Percentiles rank a stretch among this genome's conserved stretches.
These are phyloP conservation scores for Capronia coronata DNA, from an alignment of 2,329 filamentous ascomycete genomes.

Conservation along the genomic window DNA sequence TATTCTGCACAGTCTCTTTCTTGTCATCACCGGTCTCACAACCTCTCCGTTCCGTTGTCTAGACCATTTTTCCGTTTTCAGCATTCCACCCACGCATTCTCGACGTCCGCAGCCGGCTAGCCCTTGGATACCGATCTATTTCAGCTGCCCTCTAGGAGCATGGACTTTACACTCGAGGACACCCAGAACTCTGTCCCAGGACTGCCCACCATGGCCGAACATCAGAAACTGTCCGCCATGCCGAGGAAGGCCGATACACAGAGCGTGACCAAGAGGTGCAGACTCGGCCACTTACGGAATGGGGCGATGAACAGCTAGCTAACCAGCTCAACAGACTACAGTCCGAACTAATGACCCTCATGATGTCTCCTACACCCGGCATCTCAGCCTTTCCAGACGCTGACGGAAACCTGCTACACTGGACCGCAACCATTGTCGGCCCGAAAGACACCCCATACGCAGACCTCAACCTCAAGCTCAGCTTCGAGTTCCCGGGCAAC, in stretches of 20 bases:
- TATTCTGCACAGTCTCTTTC: not conserved
- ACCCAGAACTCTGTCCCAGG: slow-evolving; percentile 63
- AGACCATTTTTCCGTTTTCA: slow-evolving; percentile 26
- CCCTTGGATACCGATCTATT: slow-evolving; percentile 3
- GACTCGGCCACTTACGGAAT: not conserved
- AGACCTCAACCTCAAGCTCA: slow-evolving; percentile 81
- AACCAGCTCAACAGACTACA: slow-evolving; percentile 61
- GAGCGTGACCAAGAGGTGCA: slow-evolving; percentile 71
- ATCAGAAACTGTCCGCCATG: slow-evolving; percentile 53
- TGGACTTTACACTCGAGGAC: slow-evolving; percentile 55
- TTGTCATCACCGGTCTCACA: not conserved
- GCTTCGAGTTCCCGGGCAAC: slow-evolving; percentile 81
- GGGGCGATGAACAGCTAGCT: not conserved
- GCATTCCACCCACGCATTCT: slow-evolving; percentile 22
- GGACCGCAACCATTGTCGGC: slow-evolving; percentile 90
- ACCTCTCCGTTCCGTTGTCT: slow-evolving; percentile 6
- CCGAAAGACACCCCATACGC: slow-evolving; percentile 89
- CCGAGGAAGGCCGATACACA: slow-evolving; percentile 59
- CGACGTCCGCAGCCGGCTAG: slow-evolving; percentile 12
- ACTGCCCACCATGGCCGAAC: slow-evolving; percentile 45
- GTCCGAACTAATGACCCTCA: slow-evolving; percentile 95
- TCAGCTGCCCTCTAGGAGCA: slow-evolving; percentile 27
- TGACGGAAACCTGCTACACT: slow-evolving; percentile 82
- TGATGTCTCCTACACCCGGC: slow-evolving; percentile 89
- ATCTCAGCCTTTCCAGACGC: slow-evolving; percentile 90